Percentiles rank a stretch among this genome's conserved stretches.
These are phyloP conservation scores for Ramichloridium luteum DNA, from an alignment of 2,329 filamentous ascomycete genomes.

Conservation along the genomic window DNA sequence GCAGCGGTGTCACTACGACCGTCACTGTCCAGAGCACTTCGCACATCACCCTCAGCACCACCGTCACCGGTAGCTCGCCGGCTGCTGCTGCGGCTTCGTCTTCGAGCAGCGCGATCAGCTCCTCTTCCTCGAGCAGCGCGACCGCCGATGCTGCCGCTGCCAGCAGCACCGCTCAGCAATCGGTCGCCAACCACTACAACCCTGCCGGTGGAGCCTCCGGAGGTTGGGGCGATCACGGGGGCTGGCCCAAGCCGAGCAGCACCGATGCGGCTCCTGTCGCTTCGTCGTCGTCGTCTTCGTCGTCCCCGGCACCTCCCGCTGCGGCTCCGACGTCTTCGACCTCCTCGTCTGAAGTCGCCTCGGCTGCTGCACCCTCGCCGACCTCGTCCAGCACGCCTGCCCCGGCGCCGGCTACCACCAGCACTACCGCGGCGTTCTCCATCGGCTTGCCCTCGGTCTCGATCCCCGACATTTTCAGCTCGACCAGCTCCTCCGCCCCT, in stretches of 20 bases:
- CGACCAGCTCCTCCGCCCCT: constrained; percentile 3
- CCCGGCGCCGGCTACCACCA: too few species aligned
- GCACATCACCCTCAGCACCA: constrained; percentile 1
- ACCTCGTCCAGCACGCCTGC: constrained; percentile 5
- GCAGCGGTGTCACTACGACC: constrained; percentile 3
- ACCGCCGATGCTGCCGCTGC: constrained; percentile 3
- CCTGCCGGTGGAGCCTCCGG: too few species aligned
- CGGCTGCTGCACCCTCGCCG: constrained; percentile 1
- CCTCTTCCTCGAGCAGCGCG: constrained; percentile 3
- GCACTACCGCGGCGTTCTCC: too few species aligned
- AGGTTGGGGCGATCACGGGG: too few species aligned
- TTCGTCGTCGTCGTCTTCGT: constrained; percentile 6
- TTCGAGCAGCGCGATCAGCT: constrained; percentile 1
- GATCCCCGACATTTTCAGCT: constrained; percentile 5
- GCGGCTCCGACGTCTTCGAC: constrained; percentile 1
- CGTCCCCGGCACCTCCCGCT: constrained; percentile 5
- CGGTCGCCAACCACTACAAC: too few species aligned
- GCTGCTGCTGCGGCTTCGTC: constrained; percentile 3
- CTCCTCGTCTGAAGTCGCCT: not conserved
- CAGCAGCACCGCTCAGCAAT: constrained; percentile 2
- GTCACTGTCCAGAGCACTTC: constrained; percentile 1
- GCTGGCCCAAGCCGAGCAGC: constrained; percentile 4
- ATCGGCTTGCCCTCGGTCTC: too few species aligned
- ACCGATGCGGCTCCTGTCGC: constrained; percentile 11
- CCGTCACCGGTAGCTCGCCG: not conserved